Conservation (phyloP, 2,329 filamentous ascomycete genomes). For the Macroventuria anomochaeta region DNA sequence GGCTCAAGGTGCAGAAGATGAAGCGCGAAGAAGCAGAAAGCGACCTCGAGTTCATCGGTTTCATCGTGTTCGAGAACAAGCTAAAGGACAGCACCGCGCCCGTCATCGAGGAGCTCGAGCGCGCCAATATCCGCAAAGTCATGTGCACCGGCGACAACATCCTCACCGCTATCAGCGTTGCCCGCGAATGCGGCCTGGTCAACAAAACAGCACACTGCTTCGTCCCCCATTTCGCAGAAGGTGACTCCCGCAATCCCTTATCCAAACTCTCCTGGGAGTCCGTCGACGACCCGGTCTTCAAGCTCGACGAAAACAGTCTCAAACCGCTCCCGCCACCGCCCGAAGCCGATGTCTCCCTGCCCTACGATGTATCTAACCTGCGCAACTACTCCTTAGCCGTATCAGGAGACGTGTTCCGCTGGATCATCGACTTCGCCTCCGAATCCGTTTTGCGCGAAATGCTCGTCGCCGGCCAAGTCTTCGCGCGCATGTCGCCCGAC, state of each 20-base stretch:
- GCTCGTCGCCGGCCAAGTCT: constrained; percentile 90
- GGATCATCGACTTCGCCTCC: constrained; percentile 90
- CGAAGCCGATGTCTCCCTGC: constrained; percentile 79
- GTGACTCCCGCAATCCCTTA: constrained; percentile 74
- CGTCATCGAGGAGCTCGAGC: constrained; percentile 80
- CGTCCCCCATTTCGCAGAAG: constrained; percentile 84
- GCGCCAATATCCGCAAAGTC: constrained; percentile 84
- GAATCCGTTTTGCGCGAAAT: constrained; percentile 83
- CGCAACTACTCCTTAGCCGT: constrained; percentile 88
- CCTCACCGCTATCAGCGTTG: constrained; percentile 93
- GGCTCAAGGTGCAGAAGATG: constrained; percentile 96
- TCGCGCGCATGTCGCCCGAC: constrained; percentile 97
- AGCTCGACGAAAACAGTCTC: constrained; percentile 79
- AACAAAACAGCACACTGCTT: constrained; percentile 86
- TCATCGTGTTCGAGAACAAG: constrained; percentile 99
- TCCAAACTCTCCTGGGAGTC: constrained; percentile 87
- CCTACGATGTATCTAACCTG: constrained; percentile 81
- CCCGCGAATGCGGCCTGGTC: constrained; percentile 85
- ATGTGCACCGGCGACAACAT: constrained; percentile 99
- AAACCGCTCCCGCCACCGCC: constrained; percentile 75
- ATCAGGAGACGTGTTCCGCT: constrained; percentile 92
- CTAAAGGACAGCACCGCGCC: constrained; percentile 84
- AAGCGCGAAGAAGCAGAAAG: constrained; percentile 83
- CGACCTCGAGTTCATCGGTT: constrained; percentile 85
- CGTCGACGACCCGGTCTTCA: constrained; percentile 83